phyloP scores from a whole-genome alignment of 2,329 filamentous ascomycete genomes.

The Apiospora rasikravindrae region DNA sequence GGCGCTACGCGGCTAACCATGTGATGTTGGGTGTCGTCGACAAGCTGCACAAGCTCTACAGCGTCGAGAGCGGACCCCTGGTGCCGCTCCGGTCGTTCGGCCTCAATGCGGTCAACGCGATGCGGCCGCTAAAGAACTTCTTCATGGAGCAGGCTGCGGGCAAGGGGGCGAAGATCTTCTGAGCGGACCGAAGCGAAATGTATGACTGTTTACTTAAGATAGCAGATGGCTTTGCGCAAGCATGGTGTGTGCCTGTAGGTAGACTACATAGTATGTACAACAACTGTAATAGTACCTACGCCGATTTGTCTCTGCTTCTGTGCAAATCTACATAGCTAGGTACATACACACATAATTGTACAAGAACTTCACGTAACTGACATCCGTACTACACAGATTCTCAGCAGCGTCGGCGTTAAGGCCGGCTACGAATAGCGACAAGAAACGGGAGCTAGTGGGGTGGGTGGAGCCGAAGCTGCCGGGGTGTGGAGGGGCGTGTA shows the following conservation, averaged over 20 bases:
- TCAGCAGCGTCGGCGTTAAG: not conserved
- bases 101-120: conserved; percentile 73
- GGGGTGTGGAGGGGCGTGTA: conserved; percentile 20
- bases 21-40: conserved; percentile 81
- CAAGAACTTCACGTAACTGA: not conserved
- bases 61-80: conserved; percentile 77
- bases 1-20: conserved; percentile 83
- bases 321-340: too few species aligned
- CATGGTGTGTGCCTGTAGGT: not conserved
- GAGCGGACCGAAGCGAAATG: not conserved
- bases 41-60: conserved; percentile 91
- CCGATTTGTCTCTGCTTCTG: not conserved
- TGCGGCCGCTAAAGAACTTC: conserved; percentile 79
- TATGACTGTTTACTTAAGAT: not conserved
- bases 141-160: conserved; percentile 79
- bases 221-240: not conserved
- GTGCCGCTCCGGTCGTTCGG: conserved; percentile 81
- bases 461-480: conserved; percentile 16
- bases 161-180: conserved; percentile 45
- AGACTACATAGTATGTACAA: not conserved
- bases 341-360: not conserved
- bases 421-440: not conserved
- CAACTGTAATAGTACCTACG: not conserved
- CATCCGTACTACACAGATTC: not conserved
- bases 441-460: conserved; percentile 28